These are phyloP conservation scores for Lathyrus oleraceus DNA, from an alignment of 306 rosid species.

Conservation along the genomic window DNA sequence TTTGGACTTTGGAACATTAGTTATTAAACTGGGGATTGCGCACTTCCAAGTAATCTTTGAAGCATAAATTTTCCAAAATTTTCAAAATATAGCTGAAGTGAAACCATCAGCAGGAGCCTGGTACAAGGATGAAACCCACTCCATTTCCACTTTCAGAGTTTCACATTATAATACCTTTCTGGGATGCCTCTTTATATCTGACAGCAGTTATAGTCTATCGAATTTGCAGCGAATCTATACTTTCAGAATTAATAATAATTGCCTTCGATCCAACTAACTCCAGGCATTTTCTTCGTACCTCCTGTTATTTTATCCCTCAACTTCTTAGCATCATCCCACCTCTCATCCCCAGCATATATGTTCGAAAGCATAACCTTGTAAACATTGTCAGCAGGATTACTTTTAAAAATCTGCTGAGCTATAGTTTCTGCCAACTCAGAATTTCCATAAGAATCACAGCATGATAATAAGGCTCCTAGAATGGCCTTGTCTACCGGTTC, in stretches of 20 bases:
- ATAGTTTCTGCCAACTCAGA: slow-evolving; percentile 70
- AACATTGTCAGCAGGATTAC: slow-evolving; percentile 47
- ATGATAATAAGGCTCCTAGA: slow-evolving; percentile 80
- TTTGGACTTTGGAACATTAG: neutral
- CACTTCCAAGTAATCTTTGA: neutral
- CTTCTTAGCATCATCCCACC: slow-evolving; percentile 72
- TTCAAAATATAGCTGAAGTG: neutral
- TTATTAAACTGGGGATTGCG: neutral
- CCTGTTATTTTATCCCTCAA: slow-evolving; percentile 63
- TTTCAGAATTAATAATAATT: slow-evolving; percentile 26
- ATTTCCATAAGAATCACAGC: slow-evolving; percentile 73
- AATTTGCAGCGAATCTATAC: neutral
- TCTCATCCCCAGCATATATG: slow-evolving; percentile 70
- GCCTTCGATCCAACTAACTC: slow-evolving; percentile 68
- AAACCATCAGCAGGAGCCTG: neutral
- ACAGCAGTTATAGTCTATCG: neutral
- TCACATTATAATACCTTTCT: slow-evolving; percentile 25
- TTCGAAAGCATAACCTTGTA: slow-evolving; percentile 81
- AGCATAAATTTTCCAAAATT: slow-evolving; percentile 1
- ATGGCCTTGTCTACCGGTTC: slow-evolving; percentile 80
- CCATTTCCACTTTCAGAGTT: neutral
- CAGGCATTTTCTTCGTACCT: slow-evolving; percentile 58
- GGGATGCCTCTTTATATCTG: slow-evolving; percentile 17
- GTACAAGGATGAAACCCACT: neutral
- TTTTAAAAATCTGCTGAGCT: slow-evolving; percentile 55